Evolutionary conservation across 805 yeast species (phyloP), one percentile per base, ranked within the genome.

Genomic region (Suhomyces faveliae): DNA sequence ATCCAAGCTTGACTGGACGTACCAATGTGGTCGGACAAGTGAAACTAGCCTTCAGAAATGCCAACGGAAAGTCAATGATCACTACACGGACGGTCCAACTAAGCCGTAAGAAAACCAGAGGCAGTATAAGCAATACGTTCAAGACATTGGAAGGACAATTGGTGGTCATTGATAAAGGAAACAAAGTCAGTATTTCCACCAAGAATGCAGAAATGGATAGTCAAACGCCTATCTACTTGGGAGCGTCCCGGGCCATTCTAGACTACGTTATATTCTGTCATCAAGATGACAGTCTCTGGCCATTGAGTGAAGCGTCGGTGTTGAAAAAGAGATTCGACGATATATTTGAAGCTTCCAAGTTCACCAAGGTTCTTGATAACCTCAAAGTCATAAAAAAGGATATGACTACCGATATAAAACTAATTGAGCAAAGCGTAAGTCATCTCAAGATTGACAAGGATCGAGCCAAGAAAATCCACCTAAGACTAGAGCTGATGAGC

Each of bases 211-310:
- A 92, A 52, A 74, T 94, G 43, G 68, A 94, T 59, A 67, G 76
- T 4, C 85, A 85, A 47, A 84, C 94, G 33, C 97, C 98, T 1
- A 74, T 77, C 20, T 84, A 83, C 52, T 72, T 94, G 47, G 99
- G 99, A 5, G 96, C 91, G 0, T 87, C 96, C 0, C 80, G 81
- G 49, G 87, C 98, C 0, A 81, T 94, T 46, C 68, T 94, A 44
- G 96, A 92, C 55, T 89, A 89, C 62, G 99, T 94, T 37, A 84
- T 92, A 1, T 94, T 94, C 67, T 92, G 99, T 60, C 99, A 94
- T 61, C 99, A 94, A 64, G 99, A 94, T 60, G 99, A 94, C 51
- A 84, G 92, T 57, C 67, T 89, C 23, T 94, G 99, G 99, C 99
- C 99, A 1, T 73, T 94, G 42, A 81, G 91, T 56, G 99, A 94